phyloP scores from a whole-genome alignment of 106 monocot species.

The Platanthera guangdongensis region DNA sequence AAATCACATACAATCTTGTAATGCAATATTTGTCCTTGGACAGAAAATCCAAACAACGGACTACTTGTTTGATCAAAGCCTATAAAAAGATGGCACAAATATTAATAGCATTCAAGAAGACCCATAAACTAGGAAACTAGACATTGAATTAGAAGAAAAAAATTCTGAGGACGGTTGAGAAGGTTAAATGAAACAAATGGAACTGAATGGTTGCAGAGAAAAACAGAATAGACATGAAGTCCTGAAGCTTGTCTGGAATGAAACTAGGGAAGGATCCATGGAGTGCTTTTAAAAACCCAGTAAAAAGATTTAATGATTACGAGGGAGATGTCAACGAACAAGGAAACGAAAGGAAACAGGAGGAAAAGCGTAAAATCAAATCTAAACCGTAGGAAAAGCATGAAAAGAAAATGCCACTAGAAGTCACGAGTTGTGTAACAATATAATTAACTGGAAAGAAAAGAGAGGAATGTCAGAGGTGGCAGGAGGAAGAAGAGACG shows the following conservation, averaged over 20 bases:
- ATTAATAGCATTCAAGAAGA: neutral
- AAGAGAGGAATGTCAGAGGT: too few relatives aligned
- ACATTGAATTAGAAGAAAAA: neutral
- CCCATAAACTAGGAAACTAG: neutral
- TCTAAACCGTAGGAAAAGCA: conserved; percentile 11
- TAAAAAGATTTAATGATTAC: conserved; percentile 9
- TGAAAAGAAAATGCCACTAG: neutral
- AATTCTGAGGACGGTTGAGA: neutral
- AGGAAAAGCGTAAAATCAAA: conserved; percentile 6
- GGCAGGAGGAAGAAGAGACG: too few relatives aligned
- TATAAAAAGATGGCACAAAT: neutral
- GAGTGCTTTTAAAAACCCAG: neutral
- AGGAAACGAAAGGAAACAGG: neutral
- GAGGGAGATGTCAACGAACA: neutral
- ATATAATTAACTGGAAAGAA: too few relatives aligned
- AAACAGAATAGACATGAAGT: neutral
- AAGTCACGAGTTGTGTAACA: neutral
- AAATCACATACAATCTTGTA: neutral
- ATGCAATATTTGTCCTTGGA: neutral
- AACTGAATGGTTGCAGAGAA: neutral
- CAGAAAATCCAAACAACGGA: neutral
- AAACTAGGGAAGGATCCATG: neutral
- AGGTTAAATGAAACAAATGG: neutral
- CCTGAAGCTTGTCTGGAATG: neutral
- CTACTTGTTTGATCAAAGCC: neutral